A percentile compares a stretch with the other conserved stretches of the same genome.
phyloP scores from a whole-genome alignment of 2,329 filamentous ascomycete species.

The Apiospora saccharicola region DNA sequence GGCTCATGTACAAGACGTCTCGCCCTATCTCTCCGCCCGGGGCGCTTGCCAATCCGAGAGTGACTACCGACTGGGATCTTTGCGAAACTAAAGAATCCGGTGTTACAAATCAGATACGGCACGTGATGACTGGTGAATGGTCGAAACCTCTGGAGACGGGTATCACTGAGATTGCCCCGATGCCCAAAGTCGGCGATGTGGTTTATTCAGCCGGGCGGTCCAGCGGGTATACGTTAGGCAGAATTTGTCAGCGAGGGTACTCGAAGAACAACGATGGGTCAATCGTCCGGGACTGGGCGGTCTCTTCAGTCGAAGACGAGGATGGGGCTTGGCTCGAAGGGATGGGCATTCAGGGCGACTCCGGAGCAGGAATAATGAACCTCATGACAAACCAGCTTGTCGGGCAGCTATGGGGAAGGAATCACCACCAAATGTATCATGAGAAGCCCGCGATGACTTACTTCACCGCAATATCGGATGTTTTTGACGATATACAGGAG shows the following conservation, averaged over 20 bases:
- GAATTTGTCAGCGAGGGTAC: background rate
- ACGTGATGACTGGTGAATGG: background rate
- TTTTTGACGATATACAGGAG: constrained; percentile 5
- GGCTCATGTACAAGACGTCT: background rate
- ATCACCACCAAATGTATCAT: background rate
- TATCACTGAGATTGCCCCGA: background rate
- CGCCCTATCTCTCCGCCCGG: background rate
- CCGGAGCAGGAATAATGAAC: background rate
- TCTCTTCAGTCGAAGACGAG: background rate
- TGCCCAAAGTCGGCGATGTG: background rate
- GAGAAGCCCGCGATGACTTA: background rate
- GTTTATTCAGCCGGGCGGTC: background rate
- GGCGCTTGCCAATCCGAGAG: too few species aligned
- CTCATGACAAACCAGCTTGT: background rate
- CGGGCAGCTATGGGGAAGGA: constrained; percentile 9
- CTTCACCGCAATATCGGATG: constrained; percentile 1
- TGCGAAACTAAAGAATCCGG: background rate
- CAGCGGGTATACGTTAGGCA: background rate
- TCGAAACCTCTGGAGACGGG: too few species aligned
- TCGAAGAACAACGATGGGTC: background rate
- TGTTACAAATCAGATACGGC: background rate
- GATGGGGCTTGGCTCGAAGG: background rate
- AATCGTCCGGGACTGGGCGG: background rate
- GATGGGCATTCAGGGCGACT: background rate
- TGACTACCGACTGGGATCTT: background rate